Evolutionary conservation across 2,329 filamentous ascomycete species (phyloP).

Genomic region (Paraphoma chrysanthemicola): DNA sequence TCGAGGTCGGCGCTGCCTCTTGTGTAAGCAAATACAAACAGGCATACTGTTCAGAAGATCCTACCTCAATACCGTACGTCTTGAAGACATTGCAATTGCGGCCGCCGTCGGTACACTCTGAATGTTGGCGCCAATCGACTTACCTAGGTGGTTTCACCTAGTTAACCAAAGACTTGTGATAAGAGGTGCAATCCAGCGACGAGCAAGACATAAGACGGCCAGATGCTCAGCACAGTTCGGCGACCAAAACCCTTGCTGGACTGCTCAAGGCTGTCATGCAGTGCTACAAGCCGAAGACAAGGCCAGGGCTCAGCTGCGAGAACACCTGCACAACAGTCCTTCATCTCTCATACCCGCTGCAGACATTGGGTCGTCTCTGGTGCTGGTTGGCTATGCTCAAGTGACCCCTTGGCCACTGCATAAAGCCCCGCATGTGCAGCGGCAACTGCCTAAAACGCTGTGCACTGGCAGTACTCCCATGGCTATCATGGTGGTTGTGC

Average conservation of each 20-base stretch:
- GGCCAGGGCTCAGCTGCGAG: conserved; percentile 16
- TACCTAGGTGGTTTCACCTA: no score
- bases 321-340: conserved; percentile 6
- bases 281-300: conserved; percentile 7
- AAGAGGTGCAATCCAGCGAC: no score
- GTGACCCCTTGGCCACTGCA: conserved; percentile 6
- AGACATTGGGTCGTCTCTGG: not conserved
- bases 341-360: conserved; percentile 11
- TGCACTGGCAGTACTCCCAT: not conserved
- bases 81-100: conserved; percentile 27
- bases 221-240: conserved; percentile 9
- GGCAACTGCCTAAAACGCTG: not conserved
- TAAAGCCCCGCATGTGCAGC: conserved; percentile 7
- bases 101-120: no score
- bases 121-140: no score
- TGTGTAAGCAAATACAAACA: not conserved
- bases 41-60: not conserved
- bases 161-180: no score
- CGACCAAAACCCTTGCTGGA: conserved; percentile 14
- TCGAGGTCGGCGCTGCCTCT: conserved; percentile 27
- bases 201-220: no score
- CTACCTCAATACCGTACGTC: conserved; percentile 34
- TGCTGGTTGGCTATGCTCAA: not conserved
- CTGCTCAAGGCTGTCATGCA: not conserved
- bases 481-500: conserved; percentile 1